phyloP scores from a whole-genome alignment of 1,284 basidiomycete genomes.

The Cryptococcus wingfieldii region DNA sequence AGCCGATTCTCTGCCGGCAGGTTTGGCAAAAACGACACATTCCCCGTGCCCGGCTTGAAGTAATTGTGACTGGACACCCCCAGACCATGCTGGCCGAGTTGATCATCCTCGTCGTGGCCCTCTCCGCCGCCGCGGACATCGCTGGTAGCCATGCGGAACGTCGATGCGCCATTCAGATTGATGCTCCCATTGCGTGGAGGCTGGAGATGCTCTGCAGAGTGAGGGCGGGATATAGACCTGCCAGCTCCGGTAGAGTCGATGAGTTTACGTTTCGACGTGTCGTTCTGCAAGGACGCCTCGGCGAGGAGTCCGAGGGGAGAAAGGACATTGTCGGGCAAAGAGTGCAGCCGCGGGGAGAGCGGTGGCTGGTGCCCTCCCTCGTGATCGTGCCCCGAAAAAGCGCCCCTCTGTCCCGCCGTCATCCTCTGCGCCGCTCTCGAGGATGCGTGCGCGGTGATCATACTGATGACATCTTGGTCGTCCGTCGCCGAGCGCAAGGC shows the following conservation, averaged over 20 bases:
- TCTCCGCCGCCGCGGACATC: conserved; percentile 32
- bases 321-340: conserved; percentile 80
- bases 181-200: not conserved
- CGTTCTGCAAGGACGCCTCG: conserved; percentile 81
- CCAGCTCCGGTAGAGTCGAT: not conserved
- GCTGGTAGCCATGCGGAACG: conserved; percentile 33
- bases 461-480: conserved; percentile 65
- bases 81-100: conserved; percentile 12
- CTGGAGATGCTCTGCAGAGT: not conserved
- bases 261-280: not conserved
- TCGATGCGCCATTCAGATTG: conserved; percentile 5
- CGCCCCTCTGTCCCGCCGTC: conserved; percentile 14
- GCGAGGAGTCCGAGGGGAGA: conserved; percentile 87
- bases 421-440: conserved; percentile 33
- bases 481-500: conserved; percentile 32
- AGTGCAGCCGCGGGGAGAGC: conserved; percentile 73
- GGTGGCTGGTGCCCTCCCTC: conserved; percentile 33
- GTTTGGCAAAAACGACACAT: conserved; percentile 31
- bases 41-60: conserved; percentile 77
- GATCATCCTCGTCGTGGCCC: conserved; percentile 9
- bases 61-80: conserved; percentile 81
- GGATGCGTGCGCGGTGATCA: conserved; percentile 66
- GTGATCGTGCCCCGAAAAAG: conserved; percentile 24
- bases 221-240: not conserved
- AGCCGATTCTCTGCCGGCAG: conserved; percentile 18